These are phyloP conservation scores for Brassica incana DNA, from an alignment of 345 rosid genomes.

Conservation along the genomic window DNA sequence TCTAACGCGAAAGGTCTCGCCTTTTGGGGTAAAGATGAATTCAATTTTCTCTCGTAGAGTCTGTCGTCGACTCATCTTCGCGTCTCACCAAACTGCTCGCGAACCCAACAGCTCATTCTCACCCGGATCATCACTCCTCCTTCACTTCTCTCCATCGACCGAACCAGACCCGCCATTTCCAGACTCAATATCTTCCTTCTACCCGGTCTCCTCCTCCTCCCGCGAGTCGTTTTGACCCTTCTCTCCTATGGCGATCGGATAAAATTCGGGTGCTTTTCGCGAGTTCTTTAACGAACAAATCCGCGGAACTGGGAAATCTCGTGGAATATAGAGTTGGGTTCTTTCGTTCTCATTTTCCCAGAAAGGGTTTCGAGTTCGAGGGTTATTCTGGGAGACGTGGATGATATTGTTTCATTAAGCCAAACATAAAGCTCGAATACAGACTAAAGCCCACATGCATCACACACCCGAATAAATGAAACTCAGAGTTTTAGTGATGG, in stretches of 20 bases:
- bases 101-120: slow-evolving; percentile 28
- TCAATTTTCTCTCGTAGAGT: slow-evolving; percentile 42
- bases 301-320: slow-evolving; percentile 34
- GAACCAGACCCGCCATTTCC: slow-evolving; percentile 33
- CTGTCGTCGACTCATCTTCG: slow-evolving; percentile 39
- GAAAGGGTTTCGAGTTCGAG: slow-evolving; percentile 35
- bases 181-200: slow-evolving; percentile 25
- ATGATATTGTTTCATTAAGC: slow-evolving; percentile 38
- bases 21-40: slow-evolving; percentile 41
- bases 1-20: slow-evolving; percentile 1
- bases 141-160: slow-evolving; percentile 28
- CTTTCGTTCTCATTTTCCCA: slow-evolving; percentile 37
- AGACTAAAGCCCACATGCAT: too few relatives aligned
- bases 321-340: slow-evolving; percentile 41
- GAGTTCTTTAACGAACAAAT: slow-evolving; percentile 37
- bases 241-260: slow-evolving; percentile 39
- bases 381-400: slow-evolving; percentile 37
- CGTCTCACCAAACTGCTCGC: slow-evolving; percentile 38
- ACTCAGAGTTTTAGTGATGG: too few relatives aligned
- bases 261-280: slow-evolving; percentile 40
- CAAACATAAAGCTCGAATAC: too few relatives aligned
- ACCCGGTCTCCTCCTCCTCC: slow-evolving; percentile 2
- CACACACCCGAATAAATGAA: too few relatives aligned
- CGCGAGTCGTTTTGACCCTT: slow-evolving; percentile 32
- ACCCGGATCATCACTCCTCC: neutral